These are phyloP conservation scores for Inonotus hispidus DNA, from an alignment of 1,284 basidiomycete species.

Conservation along the genomic window DNA sequence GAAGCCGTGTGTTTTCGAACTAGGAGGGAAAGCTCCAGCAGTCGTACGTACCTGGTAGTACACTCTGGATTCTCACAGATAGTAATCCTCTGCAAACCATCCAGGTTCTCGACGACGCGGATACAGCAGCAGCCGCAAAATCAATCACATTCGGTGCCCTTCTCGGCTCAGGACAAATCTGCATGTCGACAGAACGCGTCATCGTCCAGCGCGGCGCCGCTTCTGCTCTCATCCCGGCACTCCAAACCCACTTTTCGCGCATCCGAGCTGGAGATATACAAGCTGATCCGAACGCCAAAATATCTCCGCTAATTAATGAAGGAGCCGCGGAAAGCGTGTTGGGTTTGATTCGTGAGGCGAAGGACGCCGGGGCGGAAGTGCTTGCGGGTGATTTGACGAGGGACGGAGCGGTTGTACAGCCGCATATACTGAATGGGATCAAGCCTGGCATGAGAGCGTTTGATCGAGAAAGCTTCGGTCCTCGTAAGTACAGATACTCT, in stretches of 20 bases:
- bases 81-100: background rate
- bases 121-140: slow-evolving; percentile 51
- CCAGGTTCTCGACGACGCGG: slow-evolving; percentile 56
- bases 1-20: slow-evolving; percentile 67
- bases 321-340: slow-evolving; percentile 46
- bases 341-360: slow-evolving; percentile 45
- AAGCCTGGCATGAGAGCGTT: slow-evolving; percentile 46
- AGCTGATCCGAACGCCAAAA: slow-evolving; percentile 20
- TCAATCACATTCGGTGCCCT: slow-evolving; percentile 55
- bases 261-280: slow-evolving; percentile 35
- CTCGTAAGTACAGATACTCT: slow-evolving; percentile 33
- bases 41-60: slow-evolving; percentile 38
- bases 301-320: slow-evolving; percentile 45
- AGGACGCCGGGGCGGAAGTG: slow-evolving; percentile 46
- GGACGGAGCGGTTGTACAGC: slow-evolving; percentile 44
- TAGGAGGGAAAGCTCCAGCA: slow-evolving; percentile 73
- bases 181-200: slow-evolving; percentile 68
- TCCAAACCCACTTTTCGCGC: slow-evolving; percentile 29
- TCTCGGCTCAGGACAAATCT: slow-evolving; percentile 61
- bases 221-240: slow-evolving; percentile 31
- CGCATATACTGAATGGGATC: slow-evolving; percentile 46
- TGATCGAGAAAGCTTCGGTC: slow-evolving; percentile 57
- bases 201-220: slow-evolving; percentile 46
- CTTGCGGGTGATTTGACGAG: slow-evolving; percentile 41
- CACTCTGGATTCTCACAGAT: background rate